These are phyloP conservation scores for Pseudonectria foliicola DNA, from an alignment of 2,329 filamentous ascomycete genomes.

Conservation along the genomic window DNA sequence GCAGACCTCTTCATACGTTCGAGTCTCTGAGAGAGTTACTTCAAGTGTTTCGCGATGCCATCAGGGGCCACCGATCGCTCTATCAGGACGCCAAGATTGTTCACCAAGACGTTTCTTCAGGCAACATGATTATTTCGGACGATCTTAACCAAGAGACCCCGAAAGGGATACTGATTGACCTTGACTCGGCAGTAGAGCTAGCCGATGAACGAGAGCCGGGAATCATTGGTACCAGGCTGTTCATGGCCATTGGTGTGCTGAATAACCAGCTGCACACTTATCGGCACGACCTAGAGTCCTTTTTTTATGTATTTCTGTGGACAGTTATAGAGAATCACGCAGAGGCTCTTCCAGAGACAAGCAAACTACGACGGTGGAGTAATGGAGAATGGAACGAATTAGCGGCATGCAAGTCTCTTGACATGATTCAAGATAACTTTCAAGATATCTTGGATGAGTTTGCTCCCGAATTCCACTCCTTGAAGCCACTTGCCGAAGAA, in stretches of 20 bases:
- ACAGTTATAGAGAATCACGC: conserved; percentile 2
- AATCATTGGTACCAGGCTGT: conserved; percentile 14
- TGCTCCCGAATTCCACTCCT: conserved; percentile 8
- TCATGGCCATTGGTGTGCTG: conserved; percentile 20
- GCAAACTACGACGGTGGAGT: conserved; percentile 10
- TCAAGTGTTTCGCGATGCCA: conserved; percentile 11
- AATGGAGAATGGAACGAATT: conserved; percentile 6
- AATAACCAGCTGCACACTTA: conserved; percentile 9
- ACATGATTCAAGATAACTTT: conserved; percentile 7
- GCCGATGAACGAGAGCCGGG: conserved; percentile 1
- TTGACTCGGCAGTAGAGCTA: conserved; percentile 11
- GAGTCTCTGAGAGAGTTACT: conserved; percentile 9
- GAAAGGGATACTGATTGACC: conserved; percentile 16
- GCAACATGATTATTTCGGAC: conserved; percentile 16
- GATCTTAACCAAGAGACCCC: too few species aligned
- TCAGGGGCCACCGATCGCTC: conserved; percentile 15
- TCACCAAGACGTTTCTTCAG: conserved; percentile 9
- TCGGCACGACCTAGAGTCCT: conserved; percentile 22
- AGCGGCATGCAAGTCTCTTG: too few species aligned
- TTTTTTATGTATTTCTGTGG: conserved; percentile 20
- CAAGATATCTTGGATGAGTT: conserved; percentile 12
- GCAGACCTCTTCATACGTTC: conserved; percentile 12
- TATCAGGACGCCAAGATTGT: too few species aligned
- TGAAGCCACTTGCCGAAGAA: conserved; percentile 12
- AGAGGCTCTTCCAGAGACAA: conserved; percentile 5